Conservation (phyloP, 768 basidiomycete species). For the Serendipita sp. region DNA sequence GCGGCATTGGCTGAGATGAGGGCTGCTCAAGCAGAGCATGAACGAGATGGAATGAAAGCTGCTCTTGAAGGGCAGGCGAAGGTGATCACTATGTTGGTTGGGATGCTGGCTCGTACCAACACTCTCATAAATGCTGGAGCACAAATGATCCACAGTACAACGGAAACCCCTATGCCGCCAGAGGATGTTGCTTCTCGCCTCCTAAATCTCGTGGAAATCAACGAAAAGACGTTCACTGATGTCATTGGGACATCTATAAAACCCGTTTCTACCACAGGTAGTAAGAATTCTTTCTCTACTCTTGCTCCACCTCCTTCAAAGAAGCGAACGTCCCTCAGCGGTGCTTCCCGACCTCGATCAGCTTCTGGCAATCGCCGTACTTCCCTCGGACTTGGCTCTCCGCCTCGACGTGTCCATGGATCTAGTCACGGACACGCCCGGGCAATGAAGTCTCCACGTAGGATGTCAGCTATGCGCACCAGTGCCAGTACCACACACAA, state of each 20-base stretch:
- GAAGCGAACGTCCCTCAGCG: conserved; percentile 32
- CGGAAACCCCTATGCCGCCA: conserved; percentile 25
- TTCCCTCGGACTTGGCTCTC: conserved; percentile 21
- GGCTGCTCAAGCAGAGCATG: conserved; percentile 44
- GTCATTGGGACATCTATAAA: conserved; percentile 54
- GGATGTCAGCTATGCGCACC: conserved; percentile 41
- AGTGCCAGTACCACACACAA: conserved; percentile 24
- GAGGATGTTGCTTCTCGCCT: conserved; percentile 37
- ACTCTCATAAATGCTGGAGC: conserved; percentile 49
- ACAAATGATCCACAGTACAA: conserved; percentile 26
- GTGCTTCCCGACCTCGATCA: conserved; percentile 35
- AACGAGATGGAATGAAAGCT: conserved; percentile 45
- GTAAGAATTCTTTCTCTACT: conserved; percentile 22
- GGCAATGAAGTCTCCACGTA: conserved; percentile 38
- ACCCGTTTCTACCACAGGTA: conserved; percentile 29
- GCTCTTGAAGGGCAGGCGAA: conserved; percentile 50
- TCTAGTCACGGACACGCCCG: conserved; percentile 14
- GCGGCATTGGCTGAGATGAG: conserved; percentile 59
- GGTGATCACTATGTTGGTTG: conserved; percentile 53
- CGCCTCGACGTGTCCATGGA: conserved; percentile 25
- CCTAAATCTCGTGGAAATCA: conserved; percentile 41
- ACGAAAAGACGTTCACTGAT: conserved; percentile 50
- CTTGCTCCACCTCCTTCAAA: conserved; percentile 36
- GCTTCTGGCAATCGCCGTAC: conserved; percentile 13
- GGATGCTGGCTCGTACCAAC: conserved; percentile 67